Percentiles rank a stretch among this genome's conserved stretches.
Conservation (phyloP, 257 asterid species). For the Parsonsia alboflavescens region DNA sequence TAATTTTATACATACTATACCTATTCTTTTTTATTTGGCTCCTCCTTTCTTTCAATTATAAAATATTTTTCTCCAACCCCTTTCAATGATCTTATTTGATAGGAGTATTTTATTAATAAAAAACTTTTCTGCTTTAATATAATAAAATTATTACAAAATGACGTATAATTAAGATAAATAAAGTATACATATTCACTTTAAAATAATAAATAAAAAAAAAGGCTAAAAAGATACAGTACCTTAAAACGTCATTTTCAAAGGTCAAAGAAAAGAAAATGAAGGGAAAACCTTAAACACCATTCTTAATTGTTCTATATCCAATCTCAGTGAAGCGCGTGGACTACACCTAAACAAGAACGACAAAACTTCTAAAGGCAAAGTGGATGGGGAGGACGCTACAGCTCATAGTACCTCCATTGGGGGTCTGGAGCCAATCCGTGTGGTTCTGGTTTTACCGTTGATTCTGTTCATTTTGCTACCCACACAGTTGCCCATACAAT, state of each 20-base stretch:
- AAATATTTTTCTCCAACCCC: too few relatives aligned
- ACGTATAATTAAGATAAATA: too few relatives aligned
- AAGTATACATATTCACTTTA: too few relatives aligned
- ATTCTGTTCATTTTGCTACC: constrained; percentile 12
- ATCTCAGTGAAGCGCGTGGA: constrained; percentile 8
- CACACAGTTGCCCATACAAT: constrained; percentile 8
- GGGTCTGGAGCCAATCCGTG: background rate
- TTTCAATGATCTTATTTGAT: too few relatives aligned
- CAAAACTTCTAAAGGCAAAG: background rate
- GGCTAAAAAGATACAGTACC: background rate
- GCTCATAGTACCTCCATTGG: background rate
- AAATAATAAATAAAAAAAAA: background rate
- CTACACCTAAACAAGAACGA: background rate
- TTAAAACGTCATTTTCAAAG: background rate
- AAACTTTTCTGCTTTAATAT: too few relatives aligned
- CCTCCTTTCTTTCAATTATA: too few relatives aligned
- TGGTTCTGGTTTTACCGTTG: constrained; percentile 27
- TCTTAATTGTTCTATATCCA: background rate
- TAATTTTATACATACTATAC: too few relatives aligned
- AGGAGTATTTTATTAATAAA: too few relatives aligned
- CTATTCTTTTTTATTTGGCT: too few relatives aligned
- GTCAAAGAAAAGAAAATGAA: background rate
- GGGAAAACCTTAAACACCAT: background rate
- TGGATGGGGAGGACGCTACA: background rate
- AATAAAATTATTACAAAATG: too few relatives aligned